Conservation (phyloP, 768 basidiomycete genomes). For the Lentinus brumalis region DNA sequence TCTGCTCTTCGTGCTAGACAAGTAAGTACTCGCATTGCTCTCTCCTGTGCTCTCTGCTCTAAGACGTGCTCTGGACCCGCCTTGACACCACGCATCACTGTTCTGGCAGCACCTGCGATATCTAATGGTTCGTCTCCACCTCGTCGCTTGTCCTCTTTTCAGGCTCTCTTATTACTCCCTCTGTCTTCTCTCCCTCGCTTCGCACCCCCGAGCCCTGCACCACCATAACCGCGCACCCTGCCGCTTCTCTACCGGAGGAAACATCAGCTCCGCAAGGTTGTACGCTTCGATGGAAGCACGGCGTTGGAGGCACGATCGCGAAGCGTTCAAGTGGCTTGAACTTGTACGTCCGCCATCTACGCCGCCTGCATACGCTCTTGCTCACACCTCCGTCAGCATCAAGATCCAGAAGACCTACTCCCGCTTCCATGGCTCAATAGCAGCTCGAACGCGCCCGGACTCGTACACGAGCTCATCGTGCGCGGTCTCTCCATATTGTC, state of each 20-base stretch:
- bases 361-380: not conserved
- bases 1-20: slow-evolving; percentile 17
- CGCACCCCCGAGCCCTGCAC: slow-evolving; percentile 20
- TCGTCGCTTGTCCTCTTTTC: not conserved
- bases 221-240: slow-evolving; percentile 16
- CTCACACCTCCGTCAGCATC: slow-evolving; percentile 40
- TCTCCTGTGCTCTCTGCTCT: not conserved
- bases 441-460: slow-evolving; percentile 80
- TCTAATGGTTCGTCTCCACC: no score
- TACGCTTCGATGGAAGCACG: slow-evolving; percentile 28
- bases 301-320: slow-evolving; percentile 6
- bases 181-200: slow-evolving; percentile 21
- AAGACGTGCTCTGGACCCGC: not conserved
- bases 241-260: slow-evolving; percentile 22
- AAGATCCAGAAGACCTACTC: slow-evolving; percentile 68
- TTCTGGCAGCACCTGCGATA: no score
- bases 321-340: slow-evolving; percentile 26
- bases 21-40: slow-evolving; percentile 11
- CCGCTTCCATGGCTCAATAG: slow-evolving; percentile 75
- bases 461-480: slow-evolving; percentile 85
- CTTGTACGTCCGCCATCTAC: not conserved
- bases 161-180: no score
- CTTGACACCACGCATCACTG: not conserved
- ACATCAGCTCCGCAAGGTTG: not conserved
- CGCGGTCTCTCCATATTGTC: slow-evolving; percentile 24